These are phyloP conservation scores for Cicer bijugum DNA, from an alignment of 306 rosid species.

Conservation along the genomic window DNA sequence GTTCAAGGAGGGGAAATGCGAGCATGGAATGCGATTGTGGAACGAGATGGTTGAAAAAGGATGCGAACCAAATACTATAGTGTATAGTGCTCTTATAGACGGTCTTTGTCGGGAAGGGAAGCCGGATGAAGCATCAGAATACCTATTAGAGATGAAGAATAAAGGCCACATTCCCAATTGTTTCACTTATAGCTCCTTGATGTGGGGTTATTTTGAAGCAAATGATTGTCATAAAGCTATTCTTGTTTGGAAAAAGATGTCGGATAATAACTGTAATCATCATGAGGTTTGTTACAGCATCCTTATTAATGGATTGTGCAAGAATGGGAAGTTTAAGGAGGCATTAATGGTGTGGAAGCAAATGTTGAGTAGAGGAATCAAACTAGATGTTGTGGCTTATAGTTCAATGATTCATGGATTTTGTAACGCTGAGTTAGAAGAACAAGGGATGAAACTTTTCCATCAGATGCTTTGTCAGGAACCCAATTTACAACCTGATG, in stretches of 20 bases:
- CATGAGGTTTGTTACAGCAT: conserved; percentile 77
- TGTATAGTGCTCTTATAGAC: conserved; percentile 75
- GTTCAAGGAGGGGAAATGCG: conserved; percentile 77
- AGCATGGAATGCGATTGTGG: conserved; percentile 77
- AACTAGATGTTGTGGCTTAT: conserved; percentile 88
- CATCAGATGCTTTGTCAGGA: conserved; percentile 79
- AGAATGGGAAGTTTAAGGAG: conserved; percentile 72
- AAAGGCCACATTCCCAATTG: conserved; percentile 70
- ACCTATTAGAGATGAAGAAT: conserved; percentile 68
- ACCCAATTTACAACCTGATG: conserved; percentile 71
- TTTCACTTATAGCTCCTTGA: conserved; percentile 75
- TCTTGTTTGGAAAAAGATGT: conserved; percentile 83
- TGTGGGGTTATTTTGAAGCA: conserved; percentile 74
- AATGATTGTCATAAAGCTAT: conserved; percentile 70
- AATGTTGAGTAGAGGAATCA: conserved; percentile 74
- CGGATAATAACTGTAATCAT: conserved; percentile 43
- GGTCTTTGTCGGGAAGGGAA: conserved; percentile 89
- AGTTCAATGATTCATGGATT: conserved; percentile 94
- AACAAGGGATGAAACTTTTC: conserved; percentile 82
- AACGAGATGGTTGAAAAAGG: conserved; percentile 73
- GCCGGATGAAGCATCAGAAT: conserved; percentile 64
- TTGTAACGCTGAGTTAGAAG: conserved; percentile 71
- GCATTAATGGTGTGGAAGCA: conserved; percentile 90
- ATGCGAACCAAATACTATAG: conserved; percentile 66
- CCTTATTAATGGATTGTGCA: conserved; percentile 77